Base-by-base conservation (phyloP, 345 rosid species). In the Hevea brasiliensis region DNA sequence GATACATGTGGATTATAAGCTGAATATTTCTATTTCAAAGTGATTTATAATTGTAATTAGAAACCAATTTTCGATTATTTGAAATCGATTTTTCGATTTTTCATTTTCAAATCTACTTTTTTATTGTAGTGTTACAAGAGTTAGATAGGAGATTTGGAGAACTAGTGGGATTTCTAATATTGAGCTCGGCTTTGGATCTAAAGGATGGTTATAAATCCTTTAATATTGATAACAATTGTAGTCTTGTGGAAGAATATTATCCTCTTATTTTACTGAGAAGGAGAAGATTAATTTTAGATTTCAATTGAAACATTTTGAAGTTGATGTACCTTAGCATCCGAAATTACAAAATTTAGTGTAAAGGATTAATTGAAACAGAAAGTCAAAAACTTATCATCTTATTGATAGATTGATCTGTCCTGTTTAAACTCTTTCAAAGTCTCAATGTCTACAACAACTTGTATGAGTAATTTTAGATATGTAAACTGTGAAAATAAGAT, bases 141-240 rank as follows among this genome's bases (percentile, higher is more conserved):
- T 32, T 72, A 21, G 50, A 50, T 12, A 61, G 2, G 13, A 72
- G 50, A 8, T 72, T 72, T 15, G 61, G 32, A 61, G 61, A 72
- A 3, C 0, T 29, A n/a, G 20, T 45, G 6, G 65, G 45, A 10
- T 11, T 71, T 14, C 17, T 71, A 9, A 60, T 6, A 24, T 24
- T 61, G 1, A 72, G 61, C 17, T 4, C 17, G 11, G 7, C 68
- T 61, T 29, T 72, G 2, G 47, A n/a, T 72, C 68, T 9, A 5
- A 41, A 41, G 44, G 44, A 41, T 41, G 8, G 8, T 41, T 41
- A 5, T 9, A 41, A 41, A 41, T 41, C 44, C 6, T 41, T 41
- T 41, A 41, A 41, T 41, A 9, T 2, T 41, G 44, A n/a, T n/a
- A n/a, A n/a, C n/a, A n/a, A n/a, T n/a, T n/a, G n/a, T n/a, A n/a